phyloP scores from a whole-genome alignment of 805 yeast species.

The Limtongozyma cylindracea region DNA sequence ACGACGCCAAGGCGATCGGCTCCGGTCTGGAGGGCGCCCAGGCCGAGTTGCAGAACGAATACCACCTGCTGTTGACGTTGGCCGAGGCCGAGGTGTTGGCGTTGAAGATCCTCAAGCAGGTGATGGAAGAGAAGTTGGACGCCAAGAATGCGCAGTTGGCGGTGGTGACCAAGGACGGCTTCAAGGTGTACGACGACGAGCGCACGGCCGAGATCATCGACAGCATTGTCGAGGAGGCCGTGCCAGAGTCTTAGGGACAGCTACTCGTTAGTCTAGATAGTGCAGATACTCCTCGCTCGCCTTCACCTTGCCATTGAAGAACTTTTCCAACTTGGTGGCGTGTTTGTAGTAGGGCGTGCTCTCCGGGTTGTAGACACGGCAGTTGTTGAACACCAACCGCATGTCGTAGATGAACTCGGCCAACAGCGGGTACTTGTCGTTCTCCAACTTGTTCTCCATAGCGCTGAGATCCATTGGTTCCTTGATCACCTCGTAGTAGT shows the following conservation, averaged over 20 bases:
- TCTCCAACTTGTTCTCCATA: slow-evolving; percentile 83
- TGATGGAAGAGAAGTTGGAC: slow-evolving; percentile 96
- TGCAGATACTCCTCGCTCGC: slow-evolving; percentile 87
- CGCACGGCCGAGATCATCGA: slow-evolving; percentile 71
- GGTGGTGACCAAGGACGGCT: slow-evolving; percentile 76
- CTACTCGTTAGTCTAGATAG: slow-evolving; percentile 45
- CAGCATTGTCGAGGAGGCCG: too few species aligned
- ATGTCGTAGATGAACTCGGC: slow-evolving; percentile 85
- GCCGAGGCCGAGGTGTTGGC: slow-evolving; percentile 83
- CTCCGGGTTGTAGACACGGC: slow-evolving; percentile 83
- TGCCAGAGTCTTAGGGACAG: too few species aligned
- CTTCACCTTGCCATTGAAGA: slow-evolving; percentile 53
- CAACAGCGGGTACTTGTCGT: slow-evolving; percentile 73
- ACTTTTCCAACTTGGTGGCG: slow-evolving; percentile 84
- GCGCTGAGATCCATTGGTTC: slow-evolving; percentile 97
- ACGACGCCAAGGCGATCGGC: slow-evolving; percentile 97
- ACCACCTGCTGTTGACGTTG: slow-evolving; percentile 75
- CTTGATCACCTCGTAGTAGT: slow-evolving; percentile 84
- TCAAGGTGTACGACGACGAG: slow-evolving; percentile 60
- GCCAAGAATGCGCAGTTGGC: slow-evolving; percentile 90
- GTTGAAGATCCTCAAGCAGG: slow-evolving; percentile 80
- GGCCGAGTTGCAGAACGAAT: slow-evolving; percentile 89
- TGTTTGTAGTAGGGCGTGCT: slow-evolving; percentile 87
- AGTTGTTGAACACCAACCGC: slow-evolving; percentile 65
- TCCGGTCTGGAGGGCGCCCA: slow-evolving; percentile 99